A percentile compares a stretch with the other conserved stretches of the same genome.
Evolutionary conservation across 2,329 filamentous ascomycete species (phyloP).

Genomic region (Paraphaeosphaeria minitans): DNA sequence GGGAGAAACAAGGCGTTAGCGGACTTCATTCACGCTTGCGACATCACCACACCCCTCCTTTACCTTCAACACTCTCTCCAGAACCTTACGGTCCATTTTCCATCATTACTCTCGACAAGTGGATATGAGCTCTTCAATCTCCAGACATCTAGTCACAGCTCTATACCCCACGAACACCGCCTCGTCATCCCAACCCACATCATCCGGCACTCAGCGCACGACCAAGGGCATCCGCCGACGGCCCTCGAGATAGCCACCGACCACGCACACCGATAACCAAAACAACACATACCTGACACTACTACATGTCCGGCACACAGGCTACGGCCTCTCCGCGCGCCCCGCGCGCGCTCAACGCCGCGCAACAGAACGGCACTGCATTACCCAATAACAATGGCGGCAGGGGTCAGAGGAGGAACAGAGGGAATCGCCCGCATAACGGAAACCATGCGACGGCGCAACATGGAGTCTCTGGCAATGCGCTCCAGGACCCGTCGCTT

Average conservation of each 20-base stretch:
- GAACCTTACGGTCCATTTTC: constrained; percentile 25
- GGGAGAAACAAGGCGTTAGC: constrained; percentile 9
- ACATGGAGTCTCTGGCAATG: constrained; percentile 17
- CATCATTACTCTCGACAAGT: constrained; percentile 31
- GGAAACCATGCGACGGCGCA: constrained; percentile 30
- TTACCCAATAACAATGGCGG: constrained; percentile 32
- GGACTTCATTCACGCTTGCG: constrained; percentile 10
- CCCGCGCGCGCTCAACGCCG: constrained; percentile 39
- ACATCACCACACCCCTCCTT: constrained; percentile 19
- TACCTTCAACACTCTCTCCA: constrained; percentile 18
- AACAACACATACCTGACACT: constrained; percentile 10
- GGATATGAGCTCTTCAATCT: constrained; percentile 44
- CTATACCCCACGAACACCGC: constrained; percentile 23
- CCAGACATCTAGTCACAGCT: constrained; percentile 26
- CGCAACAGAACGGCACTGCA: constrained; percentile 37
- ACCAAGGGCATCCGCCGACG: constrained; percentile 31
- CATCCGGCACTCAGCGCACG: constrained; percentile 18
- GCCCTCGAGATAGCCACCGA: constrained; percentile 31
- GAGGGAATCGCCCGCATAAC: constrained; percentile 40
- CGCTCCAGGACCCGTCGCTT: constrained; percentile 20
- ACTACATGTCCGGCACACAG: constrained; percentile 42
- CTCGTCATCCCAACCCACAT: constrained; percentile 31
- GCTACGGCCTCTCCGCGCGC: constrained; percentile 41
- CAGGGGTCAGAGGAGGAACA: constrained; percentile 36
- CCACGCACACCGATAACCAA: constrained; percentile 7